Percentiles rank a stretch among this genome's conserved stretches.
Conservation (phyloP, 2,329 filamentous ascomycete genomes). For the Alternaria panax region DNA sequence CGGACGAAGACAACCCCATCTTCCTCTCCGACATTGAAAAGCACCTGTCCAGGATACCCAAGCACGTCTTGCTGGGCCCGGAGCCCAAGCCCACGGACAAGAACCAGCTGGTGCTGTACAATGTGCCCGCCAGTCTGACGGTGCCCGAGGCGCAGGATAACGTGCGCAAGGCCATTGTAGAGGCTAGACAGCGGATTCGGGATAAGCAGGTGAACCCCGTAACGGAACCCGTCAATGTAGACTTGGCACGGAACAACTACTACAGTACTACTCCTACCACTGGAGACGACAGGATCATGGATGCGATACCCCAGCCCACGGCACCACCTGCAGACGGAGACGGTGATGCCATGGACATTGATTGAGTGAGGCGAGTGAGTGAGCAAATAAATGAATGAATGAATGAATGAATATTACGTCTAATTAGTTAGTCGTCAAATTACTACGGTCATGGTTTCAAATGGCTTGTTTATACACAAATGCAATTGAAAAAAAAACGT, state of each 20-base stretch:
- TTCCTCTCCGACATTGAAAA: conserved; percentile 88
- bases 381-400: neutral
- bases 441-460: neutral
- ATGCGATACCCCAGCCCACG: conserved; percentile 15
- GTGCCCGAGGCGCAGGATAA: conserved; percentile 75
- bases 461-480: neutral
- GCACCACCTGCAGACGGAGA: conserved; percentile 46
- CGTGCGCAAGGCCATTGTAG: conserved; percentile 83
- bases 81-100: conserved; percentile 54
- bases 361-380: conserved; percentile 43
- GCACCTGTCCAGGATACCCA: conserved; percentile 75
- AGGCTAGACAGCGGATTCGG: conserved; percentile 73
- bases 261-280: neutral
- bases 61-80: conserved; percentile 65
- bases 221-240: conserved; percentile 38
- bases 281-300: neutral
- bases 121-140: conserved; percentile 76
- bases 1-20: conserved; percentile 69
- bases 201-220: conserved; percentile 60
- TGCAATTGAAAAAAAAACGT: neutral
- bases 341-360: conserved; percentile 73
- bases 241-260: conserved; percentile 2
- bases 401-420: neutral
- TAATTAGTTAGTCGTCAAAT: conserved; percentile 4
- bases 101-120: conserved; percentile 82